phyloP scores from a whole-genome alignment of 2,329 filamentous ascomycete genomes.

The Calycina herbarum region DNA sequence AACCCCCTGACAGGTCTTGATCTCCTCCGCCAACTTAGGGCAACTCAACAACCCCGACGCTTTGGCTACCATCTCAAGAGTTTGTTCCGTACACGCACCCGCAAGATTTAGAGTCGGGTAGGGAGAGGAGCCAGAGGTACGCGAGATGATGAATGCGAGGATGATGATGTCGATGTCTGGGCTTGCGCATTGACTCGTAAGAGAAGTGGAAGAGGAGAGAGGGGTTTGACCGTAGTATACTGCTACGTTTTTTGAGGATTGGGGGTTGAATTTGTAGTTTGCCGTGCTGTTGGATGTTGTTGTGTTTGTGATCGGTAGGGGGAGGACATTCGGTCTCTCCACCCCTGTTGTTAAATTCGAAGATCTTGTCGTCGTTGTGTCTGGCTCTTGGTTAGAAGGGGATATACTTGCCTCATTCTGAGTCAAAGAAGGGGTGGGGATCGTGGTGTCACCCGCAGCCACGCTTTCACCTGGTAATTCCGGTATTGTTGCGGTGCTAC shows the following conservation, averaged over 20 bases:
- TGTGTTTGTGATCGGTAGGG: not conserved
- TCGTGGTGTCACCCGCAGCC: slow-evolving; percentile 17
- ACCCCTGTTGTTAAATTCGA: not conserved
- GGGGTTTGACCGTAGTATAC: slow-evolving; percentile 38
- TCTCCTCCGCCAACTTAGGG: slow-evolving; percentile 37
- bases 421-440: not conserved
- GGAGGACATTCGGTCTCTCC: not conserved
- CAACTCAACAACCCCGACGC: slow-evolving; percentile 43
- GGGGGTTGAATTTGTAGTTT: slow-evolving; percentile 33
- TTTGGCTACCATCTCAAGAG: slow-evolving; percentile 35
- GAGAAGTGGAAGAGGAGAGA: slow-evolving; percentile 31
- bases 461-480: slow-evolving; percentile 6
- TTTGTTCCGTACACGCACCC: slow-evolving; percentile 38
- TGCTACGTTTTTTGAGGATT: slow-evolving; percentile 34
- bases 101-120: slow-evolving; percentile 36
- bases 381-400: not conserved
- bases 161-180: slow-evolving; percentile 41
- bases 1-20: slow-evolving; percentile 38
- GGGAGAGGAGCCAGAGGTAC: slow-evolving; percentile 9
- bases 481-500: slow-evolving; percentile 16
- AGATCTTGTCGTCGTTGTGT: not conserved
- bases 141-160: slow-evolving; percentile 29
- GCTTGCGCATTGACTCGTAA: slow-evolving; percentile 37
- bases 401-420: not conserved
- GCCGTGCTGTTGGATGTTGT: not conserved